phyloP scores from a whole-genome alignment of 306 rosid genomes.

The Cotoneaster glaucophyllus region DNA sequence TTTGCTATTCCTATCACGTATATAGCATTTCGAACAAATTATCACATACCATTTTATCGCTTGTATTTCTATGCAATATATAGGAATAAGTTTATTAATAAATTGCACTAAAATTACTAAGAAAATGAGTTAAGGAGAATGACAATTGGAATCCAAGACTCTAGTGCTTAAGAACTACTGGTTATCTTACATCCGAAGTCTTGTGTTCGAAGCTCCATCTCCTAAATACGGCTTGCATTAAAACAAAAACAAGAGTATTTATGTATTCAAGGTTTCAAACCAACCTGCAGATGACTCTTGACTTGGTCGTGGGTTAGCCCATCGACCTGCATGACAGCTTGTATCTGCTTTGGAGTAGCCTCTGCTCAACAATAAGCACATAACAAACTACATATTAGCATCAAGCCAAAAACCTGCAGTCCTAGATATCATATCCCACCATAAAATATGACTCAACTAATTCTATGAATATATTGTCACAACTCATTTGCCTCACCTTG shows the following conservation, averaged over 20 bases:
- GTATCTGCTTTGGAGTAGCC: conserved; percentile 22
- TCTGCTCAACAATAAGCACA: neutral
- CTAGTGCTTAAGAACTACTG: no score
- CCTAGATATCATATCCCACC: neutral
- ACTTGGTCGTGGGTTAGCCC: conserved; percentile 25
- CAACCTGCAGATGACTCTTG: conserved; percentile 30
- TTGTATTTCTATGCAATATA: neutral
- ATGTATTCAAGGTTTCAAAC: neutral
- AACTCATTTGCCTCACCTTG: conserved; percentile 1
- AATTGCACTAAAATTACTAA: no score
- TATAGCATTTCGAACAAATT: no score
- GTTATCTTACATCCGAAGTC: no score
- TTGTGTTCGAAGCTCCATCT: no score
- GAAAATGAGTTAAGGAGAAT: no score
- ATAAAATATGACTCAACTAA: neutral
- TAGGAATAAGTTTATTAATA: neutral
- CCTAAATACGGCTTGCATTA: no score
- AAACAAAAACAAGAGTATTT: no score
- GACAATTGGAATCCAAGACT: no score
- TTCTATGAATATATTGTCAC: neutral
- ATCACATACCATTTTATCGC: neutral
- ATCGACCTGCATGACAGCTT: conserved; percentile 4
- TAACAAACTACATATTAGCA: neutral
- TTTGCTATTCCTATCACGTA: no score
- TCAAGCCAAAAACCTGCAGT: neutral